A percentile compares a stretch with the other conserved stretches of the same genome.
Evolutionary conservation across 257 asterid genomes (phyloP).

Genomic region (Solanum piurae): DNA sequence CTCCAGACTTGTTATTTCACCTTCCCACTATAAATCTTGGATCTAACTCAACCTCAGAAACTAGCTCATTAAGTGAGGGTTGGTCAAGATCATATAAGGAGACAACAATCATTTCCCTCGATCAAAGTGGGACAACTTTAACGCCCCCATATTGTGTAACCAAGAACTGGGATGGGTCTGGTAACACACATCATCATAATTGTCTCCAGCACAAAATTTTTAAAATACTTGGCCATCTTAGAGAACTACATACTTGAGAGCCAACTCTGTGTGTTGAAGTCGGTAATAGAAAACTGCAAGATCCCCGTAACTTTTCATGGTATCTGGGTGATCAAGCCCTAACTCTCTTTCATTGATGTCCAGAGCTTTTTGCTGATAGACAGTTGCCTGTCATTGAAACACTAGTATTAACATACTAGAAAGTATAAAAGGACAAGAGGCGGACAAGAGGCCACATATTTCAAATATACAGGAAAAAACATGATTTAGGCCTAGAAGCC

Average conservation of each 20-base stretch:
- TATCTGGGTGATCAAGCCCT: conserved; percentile 99
- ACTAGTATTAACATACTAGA: not conserved
- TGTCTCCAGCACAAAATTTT: not conserved
- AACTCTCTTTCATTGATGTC: conserved; percentile 96
- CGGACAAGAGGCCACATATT: not conserved
- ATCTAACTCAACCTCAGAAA: not conserved
- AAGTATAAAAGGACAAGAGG: not conserved
- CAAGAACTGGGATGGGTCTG: not conserved
- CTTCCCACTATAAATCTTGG: not conserved
- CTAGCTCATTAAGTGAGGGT: not conserved
- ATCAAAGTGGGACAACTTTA: not conserved
- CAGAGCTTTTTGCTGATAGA: conserved; percentile 94
- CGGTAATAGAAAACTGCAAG: conserved; percentile 95
- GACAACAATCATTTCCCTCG: not conserved
- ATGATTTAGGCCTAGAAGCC: not conserved
- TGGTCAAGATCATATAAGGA: not conserved
- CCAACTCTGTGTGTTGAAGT: conserved; percentile 94
- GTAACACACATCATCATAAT: not conserved
- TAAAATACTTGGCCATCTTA: not conserved
- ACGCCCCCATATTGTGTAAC: not conserved
- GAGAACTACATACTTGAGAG: conserved; percentile 48
- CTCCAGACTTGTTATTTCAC: not conserved
- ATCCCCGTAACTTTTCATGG: conserved; percentile 99
- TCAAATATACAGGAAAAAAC: not conserved
- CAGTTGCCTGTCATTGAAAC: conserved; percentile 52